phyloP scores from a whole-genome alignment of 2,329 filamentous ascomycete species.

The Stemphylium beticola region DNA sequence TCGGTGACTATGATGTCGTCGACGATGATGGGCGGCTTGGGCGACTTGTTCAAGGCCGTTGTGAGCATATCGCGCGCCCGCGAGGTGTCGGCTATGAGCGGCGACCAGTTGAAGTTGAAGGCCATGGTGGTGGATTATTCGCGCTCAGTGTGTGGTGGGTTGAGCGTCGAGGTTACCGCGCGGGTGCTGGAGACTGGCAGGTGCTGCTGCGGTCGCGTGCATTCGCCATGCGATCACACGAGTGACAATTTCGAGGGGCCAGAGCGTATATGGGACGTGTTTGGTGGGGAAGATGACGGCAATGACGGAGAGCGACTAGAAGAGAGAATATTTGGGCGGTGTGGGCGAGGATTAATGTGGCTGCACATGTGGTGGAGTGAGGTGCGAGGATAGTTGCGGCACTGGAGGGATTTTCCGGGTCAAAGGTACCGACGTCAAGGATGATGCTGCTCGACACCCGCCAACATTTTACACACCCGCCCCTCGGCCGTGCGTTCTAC shows the following conservation, averaged over 20 bases:
- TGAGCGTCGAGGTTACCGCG: slow-evolving; percentile 27
- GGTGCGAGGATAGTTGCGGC: slow-evolving; percentile 14
- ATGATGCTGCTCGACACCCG: slow-evolving; percentile 17
- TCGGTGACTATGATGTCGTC: slow-evolving; percentile 99
- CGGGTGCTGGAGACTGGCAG: slow-evolving; percentile 20
- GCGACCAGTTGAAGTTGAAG: slow-evolving; percentile 99
- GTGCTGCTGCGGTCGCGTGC: slow-evolving; percentile 46
- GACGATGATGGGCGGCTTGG: slow-evolving; percentile 97
- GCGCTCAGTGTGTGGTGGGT: slow-evolving; percentile 5
- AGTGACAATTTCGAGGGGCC: slow-evolving; percentile 12
- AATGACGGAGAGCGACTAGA: neutral
- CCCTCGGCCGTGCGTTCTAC: slow-evolving; percentile 13
- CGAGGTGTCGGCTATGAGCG: slow-evolving; percentile 90
- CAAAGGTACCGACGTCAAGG: slow-evolving; percentile 25
- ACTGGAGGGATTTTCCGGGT: slow-evolving; percentile 34
- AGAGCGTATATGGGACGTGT: slow-evolving; percentile 13
- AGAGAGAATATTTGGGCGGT: slow-evolving; percentile 3
- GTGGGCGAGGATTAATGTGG: slow-evolving; percentile 6
- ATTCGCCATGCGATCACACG: slow-evolving; percentile 46
- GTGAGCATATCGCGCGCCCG: slow-evolving; percentile 94
- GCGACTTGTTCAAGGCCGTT: slow-evolving; percentile 93
- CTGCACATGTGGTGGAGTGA: slow-evolving; percentile 32
- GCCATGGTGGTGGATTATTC: slow-evolving; percentile 69
- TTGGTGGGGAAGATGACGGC: slow-evolving; percentile 5
- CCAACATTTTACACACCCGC: slow-evolving; percentile 29